These are phyloP conservation scores for Phytophthora sp. DNA, from an alignment of 352 stramenopile species.

Conservation along the genomic window DNA sequence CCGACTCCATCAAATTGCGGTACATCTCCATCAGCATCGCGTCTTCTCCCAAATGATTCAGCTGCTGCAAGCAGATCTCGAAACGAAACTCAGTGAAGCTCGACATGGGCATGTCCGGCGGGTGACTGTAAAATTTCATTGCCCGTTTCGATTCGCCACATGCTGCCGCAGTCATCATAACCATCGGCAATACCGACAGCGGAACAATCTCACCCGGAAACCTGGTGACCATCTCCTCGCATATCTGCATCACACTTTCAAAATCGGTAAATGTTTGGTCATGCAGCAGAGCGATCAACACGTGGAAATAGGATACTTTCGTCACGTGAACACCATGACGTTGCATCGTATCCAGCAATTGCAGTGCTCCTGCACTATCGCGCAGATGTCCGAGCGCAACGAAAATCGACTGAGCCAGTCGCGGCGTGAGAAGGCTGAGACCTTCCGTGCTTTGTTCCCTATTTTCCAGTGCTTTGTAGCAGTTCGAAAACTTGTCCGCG, in stretches of 20 bases:
- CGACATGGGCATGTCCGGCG: conserved; percentile 43
- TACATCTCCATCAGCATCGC: conserved; percentile 67
- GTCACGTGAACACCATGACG: conserved; percentile 41
- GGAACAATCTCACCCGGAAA: conserved; percentile 47
- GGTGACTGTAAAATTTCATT: conserved; percentile 69
- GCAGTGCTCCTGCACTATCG: conserved; percentile 38
- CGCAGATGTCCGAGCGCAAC: conserved; percentile 57
- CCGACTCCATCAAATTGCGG: conserved; percentile 50
- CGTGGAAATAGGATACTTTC: conserved; percentile 66
- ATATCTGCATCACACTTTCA: conserved; percentile 56
- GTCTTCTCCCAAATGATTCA: conserved; percentile 51
- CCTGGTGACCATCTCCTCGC: conserved; percentile 54
- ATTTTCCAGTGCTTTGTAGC: conserved; percentile 15
- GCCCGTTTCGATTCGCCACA: conserved; percentile 56
- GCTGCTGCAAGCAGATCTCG: conserved; percentile 67
- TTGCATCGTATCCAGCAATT: conserved; percentile 46
- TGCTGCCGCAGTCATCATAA: conserved; percentile 67
- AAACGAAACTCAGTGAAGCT: conserved; percentile 66
- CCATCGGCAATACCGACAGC: conserved; percentile 56
- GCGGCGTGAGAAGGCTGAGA: conserved; percentile 42
- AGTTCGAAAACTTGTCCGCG: conserved; percentile 48
- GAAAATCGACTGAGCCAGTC: conserved; percentile 56
- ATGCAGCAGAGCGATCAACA: conserved; percentile 60
- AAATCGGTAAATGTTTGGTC: conserved; percentile 58
- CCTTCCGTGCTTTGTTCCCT: not conserved